A percentile compares a stretch with the other conserved stretches of the same genome.
phyloP scores from a whole-genome alignment of 805 yeast species.

The Cyberlindnera petersonii region DNA sequence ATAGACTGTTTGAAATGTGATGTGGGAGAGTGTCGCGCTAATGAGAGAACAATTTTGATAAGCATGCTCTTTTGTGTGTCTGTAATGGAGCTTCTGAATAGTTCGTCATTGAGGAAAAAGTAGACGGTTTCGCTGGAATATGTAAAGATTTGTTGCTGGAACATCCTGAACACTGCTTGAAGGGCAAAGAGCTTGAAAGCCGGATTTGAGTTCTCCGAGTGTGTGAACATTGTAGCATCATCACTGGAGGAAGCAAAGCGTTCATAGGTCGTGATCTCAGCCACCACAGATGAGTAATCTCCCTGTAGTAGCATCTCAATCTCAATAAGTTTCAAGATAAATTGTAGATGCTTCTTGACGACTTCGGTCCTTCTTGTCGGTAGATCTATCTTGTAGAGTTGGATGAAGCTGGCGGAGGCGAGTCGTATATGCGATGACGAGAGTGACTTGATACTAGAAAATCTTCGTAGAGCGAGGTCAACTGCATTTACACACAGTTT shows the following conservation, averaged over 20 bases:
- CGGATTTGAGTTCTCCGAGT: slow-evolving; percentile 1
- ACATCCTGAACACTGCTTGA: slow-evolving; percentile 22
- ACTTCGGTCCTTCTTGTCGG: slow-evolving; percentile 8
- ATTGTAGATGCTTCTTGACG: slow-evolving; percentile 20
- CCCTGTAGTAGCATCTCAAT: slow-evolving; percentile 15
- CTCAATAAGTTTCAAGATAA: slow-evolving; percentile 23
- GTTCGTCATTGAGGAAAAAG: slow-evolving; percentile 15
- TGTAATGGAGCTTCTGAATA: slow-evolving; percentile 1
- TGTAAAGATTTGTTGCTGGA: slow-evolving; percentile 16
- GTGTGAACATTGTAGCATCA: background rate
- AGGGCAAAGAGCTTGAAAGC: slow-evolving; percentile 20
- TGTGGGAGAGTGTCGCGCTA: slow-evolving; percentile 18
- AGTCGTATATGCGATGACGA: slow-evolving; percentile 21
- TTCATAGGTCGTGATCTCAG: slow-evolving; percentile 10
- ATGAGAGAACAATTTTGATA: slow-evolving; percentile 19
- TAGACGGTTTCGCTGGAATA: slow-evolving; percentile 4
- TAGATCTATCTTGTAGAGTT: slow-evolving; percentile 18
- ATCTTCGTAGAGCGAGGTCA: slow-evolving; percentile 19
- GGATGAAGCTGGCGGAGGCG: slow-evolving; percentile 23
- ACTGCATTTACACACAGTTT: slow-evolving; percentile 23
- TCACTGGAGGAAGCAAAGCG: background rate
- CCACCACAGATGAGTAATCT: slow-evolving; percentile 7
- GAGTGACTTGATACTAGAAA: slow-evolving; percentile 12
- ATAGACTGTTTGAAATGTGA: slow-evolving; percentile 20
- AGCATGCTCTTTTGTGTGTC: slow-evolving; percentile 16